These are phyloP conservation scores for Corchorus capsularis DNA, from an alignment of 345 rosid species.

Conservation along the genomic window DNA sequence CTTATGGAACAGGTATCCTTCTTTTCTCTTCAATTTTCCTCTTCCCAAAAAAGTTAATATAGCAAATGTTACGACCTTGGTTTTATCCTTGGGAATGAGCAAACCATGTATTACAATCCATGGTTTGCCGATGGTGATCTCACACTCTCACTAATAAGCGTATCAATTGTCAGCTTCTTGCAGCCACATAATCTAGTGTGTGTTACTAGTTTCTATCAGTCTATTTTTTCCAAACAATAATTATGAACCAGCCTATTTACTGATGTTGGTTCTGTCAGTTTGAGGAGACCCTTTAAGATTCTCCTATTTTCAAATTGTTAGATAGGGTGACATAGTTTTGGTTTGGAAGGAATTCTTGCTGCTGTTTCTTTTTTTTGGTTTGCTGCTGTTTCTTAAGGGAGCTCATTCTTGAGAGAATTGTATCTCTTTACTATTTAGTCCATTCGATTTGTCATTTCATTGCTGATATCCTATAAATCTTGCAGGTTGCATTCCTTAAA, in stretches of 20 bases:
- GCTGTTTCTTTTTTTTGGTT: background rate
- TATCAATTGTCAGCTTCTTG: background rate
- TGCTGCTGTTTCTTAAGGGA: background rate
- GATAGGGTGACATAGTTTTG: background rate
- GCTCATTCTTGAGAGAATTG: background rate
- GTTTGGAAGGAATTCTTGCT: background rate
- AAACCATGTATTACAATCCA: background rate
- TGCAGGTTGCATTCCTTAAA: constrained; percentile 76
- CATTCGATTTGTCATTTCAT: background rate
- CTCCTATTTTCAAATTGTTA: background rate
- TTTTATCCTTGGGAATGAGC: background rate
- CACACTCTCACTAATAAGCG: background rate
- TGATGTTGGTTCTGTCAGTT: background rate
- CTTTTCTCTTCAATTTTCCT: background rate
- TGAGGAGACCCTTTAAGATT: background rate
- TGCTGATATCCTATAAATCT: constrained; percentile 21
- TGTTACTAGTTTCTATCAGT: background rate
- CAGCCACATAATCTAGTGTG: constrained; percentile 5
- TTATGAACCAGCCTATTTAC: background rate
- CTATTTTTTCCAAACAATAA: background rate
- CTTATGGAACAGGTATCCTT: constrained; percentile 83
- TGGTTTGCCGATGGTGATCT: background rate
- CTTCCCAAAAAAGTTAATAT: background rate
- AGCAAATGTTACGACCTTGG: background rate
- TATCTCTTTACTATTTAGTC: background rate